Percentiles rank a stretch among this genome's conserved stretches.
These are phyloP conservation scores for Xerocomellus intermedius DNA, from an alignment of 768 basidiomycete species.

Conservation along the genomic window DNA sequence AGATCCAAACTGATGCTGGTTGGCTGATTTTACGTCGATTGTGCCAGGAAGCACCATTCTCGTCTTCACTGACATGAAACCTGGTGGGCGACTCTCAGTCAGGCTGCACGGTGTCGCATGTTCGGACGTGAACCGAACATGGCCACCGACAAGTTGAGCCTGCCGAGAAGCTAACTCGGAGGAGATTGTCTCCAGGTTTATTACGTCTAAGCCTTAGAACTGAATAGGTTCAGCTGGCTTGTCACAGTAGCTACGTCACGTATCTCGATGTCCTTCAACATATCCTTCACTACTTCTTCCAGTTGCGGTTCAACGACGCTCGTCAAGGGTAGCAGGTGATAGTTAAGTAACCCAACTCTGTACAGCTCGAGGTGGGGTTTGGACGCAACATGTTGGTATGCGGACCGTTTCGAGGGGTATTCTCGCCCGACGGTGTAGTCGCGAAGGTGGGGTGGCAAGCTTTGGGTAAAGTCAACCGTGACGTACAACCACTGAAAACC, in stretches of 20 bases:
- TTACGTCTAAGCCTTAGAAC: too few species aligned
- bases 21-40: too few species aligned
- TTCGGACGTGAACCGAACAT: too few species aligned
- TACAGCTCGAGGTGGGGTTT: conserved; percentile 64
- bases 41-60: too few species aligned
- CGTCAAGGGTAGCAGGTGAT: conserved; percentile 66
- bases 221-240: conserved; percentile 62
- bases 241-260: conserved; percentile 56
- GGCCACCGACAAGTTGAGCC: too few species aligned
- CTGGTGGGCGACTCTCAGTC: too few species aligned
- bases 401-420: conserved; percentile 57
- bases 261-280: conserved; percentile 64
- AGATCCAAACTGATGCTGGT: too few species aligned
- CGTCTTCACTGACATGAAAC: too few species aligned
- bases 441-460: conserved; percentile 50
- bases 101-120: too few species aligned
- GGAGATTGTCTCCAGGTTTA: too few species aligned
- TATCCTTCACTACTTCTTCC: conserved; percentile 58
- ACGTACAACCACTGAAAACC: conserved; percentile 55
- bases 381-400: conserved; percentile 70
- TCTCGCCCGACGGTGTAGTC: conserved; percentile 46
- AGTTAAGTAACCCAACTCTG: conserved; percentile 57
- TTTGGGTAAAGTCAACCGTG: conserved; percentile 59
- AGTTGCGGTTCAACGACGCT: conserved; percentile 50
- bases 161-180: too few species aligned